phyloP scores from a whole-genome alignment of 1,284 basidiomycete genomes.

The Heterobasidion occidentale region DNA sequence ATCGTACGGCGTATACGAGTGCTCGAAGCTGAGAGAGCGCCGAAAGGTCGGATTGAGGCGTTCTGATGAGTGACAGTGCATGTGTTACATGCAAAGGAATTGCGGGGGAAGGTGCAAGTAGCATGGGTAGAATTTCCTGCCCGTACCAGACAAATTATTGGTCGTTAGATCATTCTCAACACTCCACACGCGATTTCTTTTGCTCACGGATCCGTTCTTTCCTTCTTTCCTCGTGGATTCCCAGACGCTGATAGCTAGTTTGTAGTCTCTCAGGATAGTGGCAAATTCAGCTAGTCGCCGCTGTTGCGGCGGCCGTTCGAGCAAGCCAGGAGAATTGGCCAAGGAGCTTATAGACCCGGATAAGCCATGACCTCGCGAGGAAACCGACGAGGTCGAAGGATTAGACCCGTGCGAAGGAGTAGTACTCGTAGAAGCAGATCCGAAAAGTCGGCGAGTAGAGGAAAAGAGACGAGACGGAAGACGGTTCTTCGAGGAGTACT shows the following conservation, averaged over 20 bases:
- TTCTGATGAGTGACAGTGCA: slow-evolving; percentile 41
- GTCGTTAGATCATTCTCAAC: neutral
- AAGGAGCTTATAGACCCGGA: slow-evolving; percentile 27
- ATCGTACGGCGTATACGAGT: slow-evolving; percentile 60
- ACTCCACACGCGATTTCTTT: too few species aligned
- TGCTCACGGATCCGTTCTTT: slow-evolving; percentile 64
- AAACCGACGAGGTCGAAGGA: slow-evolving; percentile 32
- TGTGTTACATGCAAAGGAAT: slow-evolving; percentile 51
- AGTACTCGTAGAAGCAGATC: slow-evolving; percentile 35
- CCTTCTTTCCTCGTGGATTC: slow-evolving; percentile 78
- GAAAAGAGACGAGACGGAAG: slow-evolving; percentile 77
- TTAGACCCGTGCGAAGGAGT: slow-evolving; percentile 26
- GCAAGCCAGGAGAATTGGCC: slow-evolving; percentile 19
- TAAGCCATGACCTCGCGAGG: slow-evolving; percentile 25
- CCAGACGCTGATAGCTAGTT: slow-evolving; percentile 81
- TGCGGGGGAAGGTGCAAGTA: slow-evolving; percentile 58
- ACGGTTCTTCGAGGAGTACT: slow-evolving; percentile 79
- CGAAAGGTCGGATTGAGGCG: slow-evolving; percentile 38
- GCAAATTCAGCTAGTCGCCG: slow-evolving; percentile 93
- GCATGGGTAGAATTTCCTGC: slow-evolving; percentile 67
- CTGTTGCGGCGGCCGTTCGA: slow-evolving; percentile 52
- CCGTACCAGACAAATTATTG: neutral
- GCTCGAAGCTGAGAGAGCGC: slow-evolving; percentile 57
- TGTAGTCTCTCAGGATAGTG: slow-evolving; percentile 87
- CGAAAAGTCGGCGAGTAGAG: slow-evolving; percentile 89